phyloP scores from a whole-genome alignment of 164 flowering plant genomes.

The Tetracentron sinense region DNA sequence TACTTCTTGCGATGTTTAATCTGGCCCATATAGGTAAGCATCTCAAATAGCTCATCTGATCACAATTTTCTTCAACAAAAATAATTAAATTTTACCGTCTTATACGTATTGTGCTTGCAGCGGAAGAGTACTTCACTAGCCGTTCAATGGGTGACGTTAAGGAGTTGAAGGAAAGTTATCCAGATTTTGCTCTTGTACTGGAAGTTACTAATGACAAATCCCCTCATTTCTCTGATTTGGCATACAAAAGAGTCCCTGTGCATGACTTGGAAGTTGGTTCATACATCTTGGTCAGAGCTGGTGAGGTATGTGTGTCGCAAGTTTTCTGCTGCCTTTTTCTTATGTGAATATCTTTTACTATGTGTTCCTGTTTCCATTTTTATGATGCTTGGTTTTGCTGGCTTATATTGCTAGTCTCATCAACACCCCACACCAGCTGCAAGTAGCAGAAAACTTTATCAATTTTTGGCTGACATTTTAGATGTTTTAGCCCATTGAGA shows the following conservation, averaged over 20 bases:
- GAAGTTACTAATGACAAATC: slow-evolving; percentile 39
- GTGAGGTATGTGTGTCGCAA: slow-evolving; percentile 90
- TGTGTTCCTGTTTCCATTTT: background rate
- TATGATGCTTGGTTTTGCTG: background rate
- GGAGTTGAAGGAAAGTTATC: slow-evolving; percentile 89
- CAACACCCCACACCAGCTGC: background rate
- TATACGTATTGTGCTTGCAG: slow-evolving; percentile 35
- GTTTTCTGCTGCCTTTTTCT: too few relatives aligned
- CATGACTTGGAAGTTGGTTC: slow-evolving; percentile 77
- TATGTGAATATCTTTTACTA: background rate
- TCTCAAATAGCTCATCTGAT: slow-evolving; percentile 7
- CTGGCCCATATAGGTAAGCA: slow-evolving; percentile 84
- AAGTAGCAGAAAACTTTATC: background rate
- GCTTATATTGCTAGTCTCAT: background rate
- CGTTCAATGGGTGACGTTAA: slow-evolving; percentile 88
- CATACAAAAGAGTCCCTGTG: slow-evolving; percentile 70
- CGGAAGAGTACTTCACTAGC: slow-evolving; percentile 96
- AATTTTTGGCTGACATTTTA: background rate
- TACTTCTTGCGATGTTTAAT: slow-evolving; percentile 97
- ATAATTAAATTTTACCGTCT: slow-evolving; percentile 1
- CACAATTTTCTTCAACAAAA: background rate
- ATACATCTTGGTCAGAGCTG: slow-evolving; percentile 87
- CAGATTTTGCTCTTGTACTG: slow-evolving; percentile 83
- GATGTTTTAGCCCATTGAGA: background rate
- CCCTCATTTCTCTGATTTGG: slow-evolving; percentile 57